Base-by-base conservation (phyloP, 768 basidiomycete species). In the Stropharia rugosoannulata region DNA sequence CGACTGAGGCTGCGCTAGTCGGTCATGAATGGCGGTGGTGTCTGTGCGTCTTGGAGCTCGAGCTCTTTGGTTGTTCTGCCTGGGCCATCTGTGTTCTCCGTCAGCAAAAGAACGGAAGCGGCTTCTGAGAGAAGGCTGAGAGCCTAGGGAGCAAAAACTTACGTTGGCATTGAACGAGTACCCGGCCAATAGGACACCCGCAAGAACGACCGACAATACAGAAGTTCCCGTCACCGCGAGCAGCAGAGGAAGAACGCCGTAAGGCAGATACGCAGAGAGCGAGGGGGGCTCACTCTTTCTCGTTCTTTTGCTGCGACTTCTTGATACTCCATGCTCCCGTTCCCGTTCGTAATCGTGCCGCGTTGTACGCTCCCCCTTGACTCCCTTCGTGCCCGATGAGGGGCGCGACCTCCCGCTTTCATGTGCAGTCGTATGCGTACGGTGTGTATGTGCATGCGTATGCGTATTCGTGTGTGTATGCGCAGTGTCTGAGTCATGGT, bases 151-250 rank as follows among this genome's bases (percentile, higher is more conserved):
- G 27, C 11, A 25, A 13, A 2, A n/a, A 19, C 43, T 41, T 32
- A 7, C 19, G 57, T 60, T 57, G 51, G 60, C 66, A 40, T 56
- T 55, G 37, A 55, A 51, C 40, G 63, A 27, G 42, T 63, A 68
- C 6, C 63, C 62, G 22, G 51, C 60, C 43, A 66, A 50, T 36
- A 66, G 51, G 5, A 68, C 51, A 25, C 59, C 53, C 22, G 59
- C 63, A 42, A 59, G 56, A 11, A 58, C 49, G 29, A 64, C 46
- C 16, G 63, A 59, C 12, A 63, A 11, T 19, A 53, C 57, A 13
- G 63, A 55, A 15, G 63, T 60, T n/a, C 63, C 59, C 5, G 64
- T 64, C 29, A 68, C 45, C 16, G 63, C 63, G 22, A 64, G 64
- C 11, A 68, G 45, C 29, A 68, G 51, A 4, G 66, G 65, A 15